A percentile compares a stretch with the other conserved stretches of the same genome.
These are phyloP conservation scores for Boechera retrofracta DNA, from an alignment of 345 rosid genomes.

Conservation along the genomic window DNA sequence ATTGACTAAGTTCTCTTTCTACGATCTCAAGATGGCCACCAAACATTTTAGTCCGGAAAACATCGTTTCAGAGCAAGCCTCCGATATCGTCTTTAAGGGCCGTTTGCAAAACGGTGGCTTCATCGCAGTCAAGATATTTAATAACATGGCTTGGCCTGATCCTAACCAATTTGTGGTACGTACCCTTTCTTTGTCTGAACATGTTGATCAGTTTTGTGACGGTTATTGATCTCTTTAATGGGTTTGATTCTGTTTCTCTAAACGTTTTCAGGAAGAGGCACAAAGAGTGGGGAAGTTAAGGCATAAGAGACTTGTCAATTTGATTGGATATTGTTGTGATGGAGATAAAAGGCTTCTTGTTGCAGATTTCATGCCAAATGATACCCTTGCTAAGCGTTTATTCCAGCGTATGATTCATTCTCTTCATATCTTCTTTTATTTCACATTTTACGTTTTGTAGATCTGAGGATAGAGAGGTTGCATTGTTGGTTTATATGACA, in stretches of 20 bases:
- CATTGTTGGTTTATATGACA: neutral
- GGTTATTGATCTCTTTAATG: slow-evolving; percentile 3
- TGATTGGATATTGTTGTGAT: slow-evolving; percentile 94
- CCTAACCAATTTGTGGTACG: slow-evolving; percentile 63
- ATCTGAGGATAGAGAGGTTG: neutral
- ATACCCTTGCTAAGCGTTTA: slow-evolving; percentile 81
- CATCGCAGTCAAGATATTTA: slow-evolving; percentile 69
- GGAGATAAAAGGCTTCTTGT: slow-evolving; percentile 88
- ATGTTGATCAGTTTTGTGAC: neutral
- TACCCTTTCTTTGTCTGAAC: slow-evolving; percentile 19
- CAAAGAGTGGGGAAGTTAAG: slow-evolving; percentile 75
- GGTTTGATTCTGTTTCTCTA: neutral
- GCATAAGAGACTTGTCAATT: slow-evolving; percentile 70
- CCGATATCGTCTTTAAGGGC: slow-evolving; percentile 65
- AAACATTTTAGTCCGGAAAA: slow-evolving; percentile 58
- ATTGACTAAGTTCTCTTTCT: slow-evolving; percentile 59
- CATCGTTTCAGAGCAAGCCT: slow-evolving; percentile 59
- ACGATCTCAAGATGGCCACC: slow-evolving; percentile 67
- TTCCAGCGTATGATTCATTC: slow-evolving; percentile 68
- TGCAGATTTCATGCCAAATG: slow-evolving; percentile 82
- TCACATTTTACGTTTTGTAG: neutral
- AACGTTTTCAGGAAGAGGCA: slow-evolving; percentile 69
- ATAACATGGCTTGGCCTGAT: slow-evolving; percentile 70
- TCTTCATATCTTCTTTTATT: neutral
- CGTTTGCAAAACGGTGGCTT: slow-evolving; percentile 53